phyloP scores from a whole-genome alignment of 192 early-diverging fungal species.

The Pilaira anomala region DNA sequence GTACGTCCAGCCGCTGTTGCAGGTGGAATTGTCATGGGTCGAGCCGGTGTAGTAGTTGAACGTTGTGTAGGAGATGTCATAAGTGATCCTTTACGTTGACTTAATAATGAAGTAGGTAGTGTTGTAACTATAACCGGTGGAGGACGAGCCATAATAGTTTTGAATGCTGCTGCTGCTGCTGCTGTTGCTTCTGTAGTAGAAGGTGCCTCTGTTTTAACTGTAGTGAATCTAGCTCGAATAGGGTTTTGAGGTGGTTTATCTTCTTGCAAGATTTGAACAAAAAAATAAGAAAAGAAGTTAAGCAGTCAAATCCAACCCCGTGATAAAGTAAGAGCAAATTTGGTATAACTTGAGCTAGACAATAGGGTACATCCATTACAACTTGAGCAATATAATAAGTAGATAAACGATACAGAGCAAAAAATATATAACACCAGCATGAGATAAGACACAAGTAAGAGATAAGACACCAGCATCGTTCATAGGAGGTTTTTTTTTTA shows the following conservation, averaged over 20 bases:
- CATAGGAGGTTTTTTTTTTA: too few relatives aligned
- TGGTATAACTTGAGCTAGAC: too few relatives aligned
- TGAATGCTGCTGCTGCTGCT: not conserved
- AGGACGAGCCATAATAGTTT: constrained; percentile 16
- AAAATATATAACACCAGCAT: too few relatives aligned
- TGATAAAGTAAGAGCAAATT: too few relatives aligned
- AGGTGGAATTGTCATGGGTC: constrained; percentile 3
- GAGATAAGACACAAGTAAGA: too few relatives aligned
- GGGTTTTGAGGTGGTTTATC: constrained; percentile 27
- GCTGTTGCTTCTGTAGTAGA: not conserved
- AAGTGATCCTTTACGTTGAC: not conserved
- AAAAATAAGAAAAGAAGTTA: constrained; percentile 54
- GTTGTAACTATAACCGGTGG: constrained; percentile 28
- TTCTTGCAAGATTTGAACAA: constrained; percentile 36
- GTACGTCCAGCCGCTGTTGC: constrained; percentile 12
- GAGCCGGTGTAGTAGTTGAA: not conserved
- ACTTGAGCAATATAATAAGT: too few relatives aligned
- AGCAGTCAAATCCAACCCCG: too few relatives aligned
- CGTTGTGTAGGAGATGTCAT: not conserved
- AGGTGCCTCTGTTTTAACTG: constrained; percentile 18
- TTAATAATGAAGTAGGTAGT: constrained; percentile 28
- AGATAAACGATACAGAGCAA: too few relatives aligned
- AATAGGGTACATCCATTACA: too few relatives aligned
- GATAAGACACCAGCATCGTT: too few relatives aligned
- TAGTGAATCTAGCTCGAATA: constrained; percentile 22